Evolutionary conservation across 768 basidiomycete genomes (phyloP), one percentile per base, ranked within the genome.

Genomic region (Gelatoporia subvermispora): DNA sequence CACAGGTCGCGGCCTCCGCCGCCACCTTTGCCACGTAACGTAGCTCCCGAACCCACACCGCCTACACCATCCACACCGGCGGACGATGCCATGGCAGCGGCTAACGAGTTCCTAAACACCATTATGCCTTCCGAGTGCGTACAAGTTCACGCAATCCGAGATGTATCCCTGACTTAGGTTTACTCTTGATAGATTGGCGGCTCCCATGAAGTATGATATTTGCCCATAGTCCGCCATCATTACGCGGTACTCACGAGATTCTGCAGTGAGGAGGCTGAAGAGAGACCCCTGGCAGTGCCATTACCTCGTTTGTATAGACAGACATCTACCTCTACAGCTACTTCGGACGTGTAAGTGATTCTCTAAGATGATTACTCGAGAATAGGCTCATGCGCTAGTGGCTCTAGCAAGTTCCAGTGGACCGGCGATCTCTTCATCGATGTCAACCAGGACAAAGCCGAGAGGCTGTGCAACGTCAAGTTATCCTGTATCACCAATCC

Each of bases 391-490:
- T n/a, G n/a, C n/a, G n/a, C 13, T 13, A 31, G 28, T 31, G 28
- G 28, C 28, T 13, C 13, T 31, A 13, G 13, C 28, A 31, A 7
- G 28, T 31, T 31, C 28, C 28, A 71, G 53, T 87, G 86, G 85
- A 66, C 71, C 34, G 85, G 84, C 20, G 66, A 76, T 18, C 66
- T 86, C 23, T 70, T 72, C 46, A 68, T 77, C 18, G 68, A 67
- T 21, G 63, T 64, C 2, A 61, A 62, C 17, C 60, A 65, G 4
- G 67, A 65, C 18, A 63, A 65, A 20, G 61, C 69, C 22, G 72
- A 79, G 47, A 64, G 64, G 7, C 54, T 82, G 0, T 83, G 83
- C 64, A 67, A 75, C 31, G 71, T 78, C 24, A 61, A 59, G 2
- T 63, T 87, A 38, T 63, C 66, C 43, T 77, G 82, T 34, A 59